Percentiles rank a stretch among this genome's conserved stretches.
Conservation (phyloP, 805 yeast genomes). For the Yarrowia osloensis region DNA sequence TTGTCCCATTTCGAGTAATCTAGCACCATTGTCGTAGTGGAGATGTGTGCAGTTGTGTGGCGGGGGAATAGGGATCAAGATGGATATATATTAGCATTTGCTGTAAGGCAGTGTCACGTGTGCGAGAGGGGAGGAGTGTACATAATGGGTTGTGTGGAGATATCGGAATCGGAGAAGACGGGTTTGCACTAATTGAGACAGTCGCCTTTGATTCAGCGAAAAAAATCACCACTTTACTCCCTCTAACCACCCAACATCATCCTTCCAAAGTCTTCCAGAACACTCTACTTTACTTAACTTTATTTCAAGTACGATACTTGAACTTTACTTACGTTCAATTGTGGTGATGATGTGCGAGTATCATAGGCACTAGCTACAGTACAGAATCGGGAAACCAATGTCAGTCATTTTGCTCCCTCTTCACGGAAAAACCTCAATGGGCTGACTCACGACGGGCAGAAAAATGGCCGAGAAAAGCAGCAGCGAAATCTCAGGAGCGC, state of each 20-base stretch:
- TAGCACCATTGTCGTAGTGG: conserved; percentile 60
- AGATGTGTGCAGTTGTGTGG: neutral
- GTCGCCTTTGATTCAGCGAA: no score
- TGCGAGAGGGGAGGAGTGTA: no score
- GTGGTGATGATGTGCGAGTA: no score
- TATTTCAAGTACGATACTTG: no score
- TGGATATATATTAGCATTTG: neutral
- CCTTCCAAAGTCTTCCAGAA: neutral
- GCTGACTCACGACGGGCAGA: neutral
- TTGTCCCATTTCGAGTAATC: conserved; percentile 99
- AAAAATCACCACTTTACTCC: no score
- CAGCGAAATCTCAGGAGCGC: neutral
- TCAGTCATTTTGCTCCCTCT: no score
- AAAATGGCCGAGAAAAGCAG: neutral
- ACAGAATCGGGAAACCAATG: no score
- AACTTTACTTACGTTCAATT: no score
- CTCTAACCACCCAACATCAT: neutral
- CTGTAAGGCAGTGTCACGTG: conserved; percentile 7
- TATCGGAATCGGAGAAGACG: neutral
- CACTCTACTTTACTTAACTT: neutral
- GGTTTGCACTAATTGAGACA: neutral
- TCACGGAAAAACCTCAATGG: conserved; percentile 4
- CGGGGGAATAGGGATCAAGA: neutral
- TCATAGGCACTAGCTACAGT: no score
- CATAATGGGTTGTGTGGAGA: neutral